Percentiles rank a stretch among this genome's conserved stretches.
phyloP scores from a whole-genome alignment of 1,284 basidiomycete species.

The Papiliotrema terrestris region DNA sequence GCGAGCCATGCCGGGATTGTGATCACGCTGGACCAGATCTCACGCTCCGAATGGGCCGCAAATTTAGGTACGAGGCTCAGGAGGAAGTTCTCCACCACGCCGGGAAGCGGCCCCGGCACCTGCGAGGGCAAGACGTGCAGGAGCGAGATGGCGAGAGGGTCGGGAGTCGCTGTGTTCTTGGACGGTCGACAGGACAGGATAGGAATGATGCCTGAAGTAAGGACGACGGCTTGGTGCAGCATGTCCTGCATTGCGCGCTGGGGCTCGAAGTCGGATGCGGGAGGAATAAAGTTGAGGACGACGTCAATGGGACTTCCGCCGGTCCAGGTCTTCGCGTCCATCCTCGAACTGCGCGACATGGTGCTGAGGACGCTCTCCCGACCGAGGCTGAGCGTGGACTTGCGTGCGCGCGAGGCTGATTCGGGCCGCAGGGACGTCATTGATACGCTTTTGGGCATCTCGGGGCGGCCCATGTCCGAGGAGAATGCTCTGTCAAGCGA shows the following conservation, averaged over 20 bases:
- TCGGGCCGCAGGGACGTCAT: background rate
- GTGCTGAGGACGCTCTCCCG: background rate
- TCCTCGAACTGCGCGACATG: background rate
- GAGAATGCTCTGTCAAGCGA: background rate
- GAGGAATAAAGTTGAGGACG: conserved; percentile 38
- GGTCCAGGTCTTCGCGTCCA: background rate
- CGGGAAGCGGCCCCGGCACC: conserved; percentile 25
- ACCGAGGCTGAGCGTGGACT: background rate
- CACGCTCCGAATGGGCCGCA: conserved; percentile 19
- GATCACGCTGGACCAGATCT: conserved; percentile 7
- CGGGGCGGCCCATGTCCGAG: background rate
- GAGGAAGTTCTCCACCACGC: conserved; percentile 38
- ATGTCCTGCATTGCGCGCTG: conserved; percentile 30
- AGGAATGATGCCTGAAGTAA: conserved; percentile 36
- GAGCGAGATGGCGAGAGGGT: conserved; percentile 20
- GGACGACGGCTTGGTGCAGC: conserved; percentile 33
- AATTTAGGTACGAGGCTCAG: conserved; percentile 25
- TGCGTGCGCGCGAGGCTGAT: background rate
- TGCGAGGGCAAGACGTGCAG: conserved; percentile 33
- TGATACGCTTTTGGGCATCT: background rate
- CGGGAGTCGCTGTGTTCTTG: background rate
- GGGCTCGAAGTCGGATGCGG: conserved; percentile 10
- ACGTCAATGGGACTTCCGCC: conserved; percentile 29
- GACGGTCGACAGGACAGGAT: conserved; percentile 12
- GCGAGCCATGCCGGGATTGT: conserved; percentile 4